Evolutionary conservation across 257 asterid species (phyloP), one percentile per base, ranked within the genome.

Genomic region (Capsicum rhomboideum): DNA sequence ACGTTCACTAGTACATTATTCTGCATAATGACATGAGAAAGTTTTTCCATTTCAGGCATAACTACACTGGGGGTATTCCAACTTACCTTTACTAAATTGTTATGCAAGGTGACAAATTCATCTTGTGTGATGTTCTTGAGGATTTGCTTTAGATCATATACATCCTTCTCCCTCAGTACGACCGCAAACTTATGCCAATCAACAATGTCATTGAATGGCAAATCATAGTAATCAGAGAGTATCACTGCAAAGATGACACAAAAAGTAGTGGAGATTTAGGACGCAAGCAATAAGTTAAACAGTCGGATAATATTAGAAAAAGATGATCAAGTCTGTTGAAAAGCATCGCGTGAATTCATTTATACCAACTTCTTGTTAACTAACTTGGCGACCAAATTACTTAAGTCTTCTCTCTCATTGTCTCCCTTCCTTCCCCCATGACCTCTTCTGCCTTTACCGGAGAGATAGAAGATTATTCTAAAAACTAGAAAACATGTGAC

Each of bases 131-230:
- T 93, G 58, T 89, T 92, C 88, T 96, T 94, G 79, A 96, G 97
- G 61, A 96, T 96, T 80, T 91, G 91, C 92, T 97, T 97, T 82
- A 97, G 94, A 89, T 92, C 93, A 88, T 93, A 95, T 44, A 97
- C 98, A 86, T 97, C 97, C 84, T 89, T 94, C 93, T 95, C 97
- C 93, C 86, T 92, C 71, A 95, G 89, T 50, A 97, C 87, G 72
- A 97, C 97, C 37, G 98, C 67, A 66, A 97, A 97, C 82, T 95
- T 92, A 74, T 82, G 93, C 99, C 99, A 97, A 83, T 95, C 86
- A 31, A 95, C 66, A 77, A 95, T 84, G 90, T 97, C 99, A 50
- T 94, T 97, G 93, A 97, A 97, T 50, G 99, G 99, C 89, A 97
- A 88, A 89, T 97, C 97, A 59, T 97, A 97, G 91, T 93, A 97